phyloP scores from a whole-genome alignment of 768 basidiomycete species.

The Russula virescens region DNA sequence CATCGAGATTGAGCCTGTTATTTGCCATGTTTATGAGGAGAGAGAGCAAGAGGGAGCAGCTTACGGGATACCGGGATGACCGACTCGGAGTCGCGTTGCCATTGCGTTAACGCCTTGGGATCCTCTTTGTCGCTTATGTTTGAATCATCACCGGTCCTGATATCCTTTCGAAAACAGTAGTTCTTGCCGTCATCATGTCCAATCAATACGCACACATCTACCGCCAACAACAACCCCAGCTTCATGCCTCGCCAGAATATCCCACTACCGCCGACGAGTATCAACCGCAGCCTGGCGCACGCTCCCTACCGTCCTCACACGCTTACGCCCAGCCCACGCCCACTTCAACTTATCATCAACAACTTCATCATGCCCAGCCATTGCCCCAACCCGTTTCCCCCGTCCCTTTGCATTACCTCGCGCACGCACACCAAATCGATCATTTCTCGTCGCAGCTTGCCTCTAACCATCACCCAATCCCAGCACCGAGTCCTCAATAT shows the following conservation, averaged over 20 bases:
- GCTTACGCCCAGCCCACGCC: neutral
- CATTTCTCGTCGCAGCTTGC: constrained; percentile 1
- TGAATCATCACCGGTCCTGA: no score
- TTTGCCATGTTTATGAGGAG: constrained; percentile 25
- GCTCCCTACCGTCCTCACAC: neutral
- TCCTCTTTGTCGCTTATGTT: no score
- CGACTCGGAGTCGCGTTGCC: neutral
- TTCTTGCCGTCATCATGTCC: constrained; percentile 12
- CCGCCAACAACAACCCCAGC: constrained; percentile 3
- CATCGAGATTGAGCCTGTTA: constrained; percentile 63
- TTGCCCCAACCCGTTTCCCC: constrained; percentile 4
- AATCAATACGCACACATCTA: constrained; percentile 21
- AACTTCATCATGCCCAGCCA: constrained; percentile 1
- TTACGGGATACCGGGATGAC: constrained; percentile 11
- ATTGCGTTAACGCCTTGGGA: neutral
- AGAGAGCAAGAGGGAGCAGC: neutral
- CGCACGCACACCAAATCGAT: constrained; percentile 1
- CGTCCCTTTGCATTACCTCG: constrained; percentile 7
- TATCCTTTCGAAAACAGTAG: no score
- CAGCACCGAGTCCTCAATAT: constrained; percentile 25
- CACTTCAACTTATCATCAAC: neutral
- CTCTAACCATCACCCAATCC: constrained; percentile 6
- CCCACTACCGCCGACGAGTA: neutral
- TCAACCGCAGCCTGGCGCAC: neutral
- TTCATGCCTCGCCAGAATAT: neutral